Percentiles rank a stretch among this genome's conserved stretches.
phyloP scores from a whole-genome alignment of 345 rosid genomes.

The Brassica cretica region DNA sequence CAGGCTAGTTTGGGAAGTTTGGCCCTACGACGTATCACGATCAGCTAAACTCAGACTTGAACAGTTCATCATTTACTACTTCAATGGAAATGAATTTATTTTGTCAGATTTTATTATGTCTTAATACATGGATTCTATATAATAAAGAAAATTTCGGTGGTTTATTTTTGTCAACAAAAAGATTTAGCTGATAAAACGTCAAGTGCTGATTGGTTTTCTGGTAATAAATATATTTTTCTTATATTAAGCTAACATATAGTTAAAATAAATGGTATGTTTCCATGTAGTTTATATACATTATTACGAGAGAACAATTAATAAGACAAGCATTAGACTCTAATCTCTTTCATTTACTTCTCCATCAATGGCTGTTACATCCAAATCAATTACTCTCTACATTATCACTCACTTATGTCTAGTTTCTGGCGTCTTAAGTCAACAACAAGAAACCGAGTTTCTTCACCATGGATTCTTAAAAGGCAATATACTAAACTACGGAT shows the following conservation, averaged over 20 bases:
- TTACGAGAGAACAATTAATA: neutral
- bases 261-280: neutral
- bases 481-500: conserved; percentile 43
- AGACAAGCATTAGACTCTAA: neutral
- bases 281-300: neutral
- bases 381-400: conserved; percentile 16
- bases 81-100: neutral
- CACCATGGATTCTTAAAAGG: conserved; percentile 48
- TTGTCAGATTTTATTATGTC: neutral
- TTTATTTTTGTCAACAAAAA: too few relatives aligned
- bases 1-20: conserved; percentile 14
- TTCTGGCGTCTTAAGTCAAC: conserved; percentile 36
- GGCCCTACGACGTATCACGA: neutral
- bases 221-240: neutral
- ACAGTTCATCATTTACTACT: conserved; percentile 19
- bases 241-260: neutral
- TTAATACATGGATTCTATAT: neutral
- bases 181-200: neutral
- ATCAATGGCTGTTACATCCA: conserved; percentile 36
- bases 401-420: conserved; percentile 28
- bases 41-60: neutral
- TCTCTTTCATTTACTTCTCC: neutral
- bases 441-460: conserved; percentile 37
- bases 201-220: neutral
- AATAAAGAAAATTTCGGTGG: too few relatives aligned